phyloP scores from a whole-genome alignment of 2,329 filamentous ascomycete genomes.

The Mollisiaceae sp. region DNA sequence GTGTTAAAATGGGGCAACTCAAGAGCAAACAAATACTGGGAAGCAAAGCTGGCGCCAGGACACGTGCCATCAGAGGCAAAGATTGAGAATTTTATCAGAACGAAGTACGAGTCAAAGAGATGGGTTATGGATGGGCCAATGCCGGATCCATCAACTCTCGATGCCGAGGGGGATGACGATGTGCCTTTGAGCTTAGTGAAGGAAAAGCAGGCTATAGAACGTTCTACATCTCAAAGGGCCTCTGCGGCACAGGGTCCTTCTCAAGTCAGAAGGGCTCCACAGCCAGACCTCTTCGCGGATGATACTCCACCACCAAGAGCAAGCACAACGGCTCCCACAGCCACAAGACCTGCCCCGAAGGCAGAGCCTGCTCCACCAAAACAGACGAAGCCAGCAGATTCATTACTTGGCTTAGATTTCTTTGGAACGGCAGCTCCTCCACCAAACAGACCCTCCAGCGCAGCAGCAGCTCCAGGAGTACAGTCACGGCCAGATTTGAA shows the following conservation, averaged over 20 bases:
- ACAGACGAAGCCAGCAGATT: constrained; percentile 77
- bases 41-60: constrained; percentile 87
- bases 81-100: constrained; percentile 99
- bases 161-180: constrained; percentile 86
- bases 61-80: constrained; percentile 96
- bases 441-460: constrained; percentile 83
- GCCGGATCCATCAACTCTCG: constrained; percentile 88
- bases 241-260: constrained; percentile 37
- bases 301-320: constrained; percentile 69
- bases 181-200: constrained; percentile 67
- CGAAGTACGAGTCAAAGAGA: constrained; percentile 97
- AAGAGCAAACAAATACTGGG: constrained; percentile 98
- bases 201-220: constrained; percentile 68
- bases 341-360: constrained; percentile 59
- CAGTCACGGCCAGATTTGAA: constrained; percentile 92
- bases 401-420: constrained; percentile 90
- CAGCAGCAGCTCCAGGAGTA: constrained; percentile 65
- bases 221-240: constrained; percentile 47
- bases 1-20: constrained; percentile 95
- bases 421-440: constrained; percentile 74
- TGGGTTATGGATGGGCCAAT: constrained; percentile 99
- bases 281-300: constrained; percentile 83
- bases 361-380: constrained; percentile 70
- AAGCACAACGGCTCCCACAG: constrained; percentile 71
- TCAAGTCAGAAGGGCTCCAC: constrained; percentile 51